Base-by-base conservation (phyloP, 331 rosid genomes). In the Malus hybrid region DNA sequence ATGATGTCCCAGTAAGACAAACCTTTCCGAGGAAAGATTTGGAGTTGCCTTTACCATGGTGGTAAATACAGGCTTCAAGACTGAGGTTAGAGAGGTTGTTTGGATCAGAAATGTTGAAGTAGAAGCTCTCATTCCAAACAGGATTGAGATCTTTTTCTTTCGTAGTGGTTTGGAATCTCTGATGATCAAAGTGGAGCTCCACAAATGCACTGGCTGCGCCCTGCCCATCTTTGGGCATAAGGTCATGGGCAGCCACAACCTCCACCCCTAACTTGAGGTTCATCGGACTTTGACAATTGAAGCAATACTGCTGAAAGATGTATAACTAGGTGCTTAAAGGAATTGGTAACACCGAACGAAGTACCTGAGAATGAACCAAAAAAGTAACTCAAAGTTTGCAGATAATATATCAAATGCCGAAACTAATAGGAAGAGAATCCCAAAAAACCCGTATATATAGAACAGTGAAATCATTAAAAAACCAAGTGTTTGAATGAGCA, bases 131-230 rank as follows among this genome's bases (percentile, higher is more conserved):
- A 1, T 91, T 91, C 97, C 97, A 94, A 72, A 86, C 82, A 36
- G 98, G 98, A 86, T 63, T 88, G 56, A 87, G 86, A 77, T 94
- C 98, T 77, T 82, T 87, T 20, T 90, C 97, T 82, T 88, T 91
- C 1, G 75, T 78, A 5, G 92, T 82, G 22, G 97, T 88, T 53
- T 90, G 93, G 44, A 82, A 84, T 84, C 74, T 91, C 81, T 86
- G 95, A 62, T 77, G 83, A 80, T 91, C 97, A 71, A 94, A 94
- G 61, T 81, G 88, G 78, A 94, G 95, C 82, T 94, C 98, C 26
- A 94, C 98, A 75, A 69, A 88, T 75, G 92, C 77, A 71, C 62
- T 84, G 67, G 75, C 70, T 12, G 92, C 80, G 64, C 94, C 96
- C 63, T 91, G 85, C 29, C 95, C 98, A 81, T 94, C 98, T 87